These are phyloP conservation scores for Penicillium polonicum DNA, from an alignment of 2,329 filamentous ascomycete species.

Conservation along the genomic window DNA sequence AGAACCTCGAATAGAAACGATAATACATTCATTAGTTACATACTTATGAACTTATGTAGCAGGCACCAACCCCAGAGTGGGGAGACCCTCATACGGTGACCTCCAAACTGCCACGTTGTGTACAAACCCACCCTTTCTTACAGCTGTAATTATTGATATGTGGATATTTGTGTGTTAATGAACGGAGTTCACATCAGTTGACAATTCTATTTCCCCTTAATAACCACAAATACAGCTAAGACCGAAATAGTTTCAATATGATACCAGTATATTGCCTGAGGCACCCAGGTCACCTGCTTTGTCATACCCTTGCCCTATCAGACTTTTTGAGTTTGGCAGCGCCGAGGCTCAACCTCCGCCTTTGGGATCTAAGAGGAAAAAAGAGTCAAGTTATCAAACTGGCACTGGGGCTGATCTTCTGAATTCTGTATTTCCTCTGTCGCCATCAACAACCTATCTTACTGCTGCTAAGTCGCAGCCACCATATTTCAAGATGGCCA, in stretches of 20 bases:
- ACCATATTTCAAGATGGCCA: constrained; percentile 31
- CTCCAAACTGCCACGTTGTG: background rate
- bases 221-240: background rate
- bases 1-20: background rate
- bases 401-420: background rate
- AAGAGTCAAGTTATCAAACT: constrained; percentile 8
- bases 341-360: constrained; percentile 24
- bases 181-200: background rate
- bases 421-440: background rate
- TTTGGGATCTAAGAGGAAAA: constrained; percentile 1
- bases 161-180: background rate
- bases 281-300: constrained; percentile 7
- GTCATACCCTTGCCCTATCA: constrained; percentile 18
- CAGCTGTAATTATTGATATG: background rate
- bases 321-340: constrained; percentile 11
- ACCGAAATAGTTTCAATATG: background rate
- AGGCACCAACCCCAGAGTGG: constrained; percentile 14
- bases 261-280: background rate
- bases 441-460: background rate
- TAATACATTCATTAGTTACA: background rate
- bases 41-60: background rate
- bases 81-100: constrained; percentile 13
- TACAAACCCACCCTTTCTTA: background rate
- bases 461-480: background rate
- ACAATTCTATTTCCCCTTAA: background rate